Percentiles rank a stretch among this genome's conserved stretches.
These are phyloP conservation scores for Fusarium armeniacum DNA, from an alignment of 2,329 filamentous ascomycete genomes.

Conservation along the genomic window DNA sequence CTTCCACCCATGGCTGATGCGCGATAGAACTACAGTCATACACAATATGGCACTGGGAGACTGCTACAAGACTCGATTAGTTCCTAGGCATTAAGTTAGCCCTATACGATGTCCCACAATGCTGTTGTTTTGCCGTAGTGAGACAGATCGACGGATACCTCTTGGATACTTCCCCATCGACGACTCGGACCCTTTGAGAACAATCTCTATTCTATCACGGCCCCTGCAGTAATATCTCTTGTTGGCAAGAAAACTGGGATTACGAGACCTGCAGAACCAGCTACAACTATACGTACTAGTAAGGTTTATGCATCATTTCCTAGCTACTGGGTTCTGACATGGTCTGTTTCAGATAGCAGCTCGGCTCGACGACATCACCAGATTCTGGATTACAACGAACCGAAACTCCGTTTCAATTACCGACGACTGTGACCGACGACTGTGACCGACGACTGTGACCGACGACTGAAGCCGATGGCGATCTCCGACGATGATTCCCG, in stretches of 20 bases:
- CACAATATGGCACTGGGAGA: too few species aligned
- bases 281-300: neutral
- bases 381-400: too few species aligned
- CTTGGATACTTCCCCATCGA: neutral
- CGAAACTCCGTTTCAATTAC: neutral
- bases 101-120: neutral
- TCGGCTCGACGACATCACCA: neutral
- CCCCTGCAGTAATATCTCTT: neutral
- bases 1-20: neutral
- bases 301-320: neutral
- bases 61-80: neutral
- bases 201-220: neutral
- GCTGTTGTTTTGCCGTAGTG: neutral
- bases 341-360: neutral
- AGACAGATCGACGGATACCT: neutral
- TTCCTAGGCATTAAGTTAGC: neutral
- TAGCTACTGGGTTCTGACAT: neutral
- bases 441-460: too few species aligned
- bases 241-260: neutral
- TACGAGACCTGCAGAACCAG: neutral
- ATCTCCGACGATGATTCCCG: too few species aligned
- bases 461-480: too few species aligned
- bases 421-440: neutral
- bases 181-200: neutral
- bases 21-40: neutral